phyloP scores from a whole-genome alignment of 2,329 filamentous ascomycete species.

The Hypoxylon sp. region DNA sequence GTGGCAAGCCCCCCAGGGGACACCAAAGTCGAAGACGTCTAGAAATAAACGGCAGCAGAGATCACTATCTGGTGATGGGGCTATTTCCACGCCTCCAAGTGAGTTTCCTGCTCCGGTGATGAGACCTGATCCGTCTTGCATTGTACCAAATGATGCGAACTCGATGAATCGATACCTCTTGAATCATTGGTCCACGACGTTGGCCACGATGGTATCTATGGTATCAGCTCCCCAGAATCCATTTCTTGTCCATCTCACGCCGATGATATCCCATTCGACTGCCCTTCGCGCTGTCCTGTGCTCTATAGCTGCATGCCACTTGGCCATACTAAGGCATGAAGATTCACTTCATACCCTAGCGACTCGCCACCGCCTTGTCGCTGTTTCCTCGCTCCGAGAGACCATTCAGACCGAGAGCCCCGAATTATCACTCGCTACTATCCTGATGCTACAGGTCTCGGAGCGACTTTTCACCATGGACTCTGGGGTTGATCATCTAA shows the following conservation, averaged over 20 bases:
- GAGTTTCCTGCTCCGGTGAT: conserved; percentile 3
- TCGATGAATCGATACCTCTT: conserved; percentile 47
- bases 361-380: conserved; percentile 46
- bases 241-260: conserved; percentile 54
- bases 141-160: conserved; percentile 35
- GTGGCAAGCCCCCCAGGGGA: conserved; percentile 47
- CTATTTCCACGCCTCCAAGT: conserved; percentile 4
- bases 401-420: conserved; percentile 45
- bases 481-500: conserved; percentile 52
- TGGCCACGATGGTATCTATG: conserved; percentile 53
- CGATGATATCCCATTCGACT: conserved; percentile 51
- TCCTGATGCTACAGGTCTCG: conserved; percentile 54
- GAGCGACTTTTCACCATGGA: conserved; percentile 53
- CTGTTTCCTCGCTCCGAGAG: conserved; percentile 46
- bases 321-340: conserved; percentile 50
- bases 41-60: conserved; percentile 31
- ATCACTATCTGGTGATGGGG: conserved; percentile 7
- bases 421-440: conserved; percentile 52
- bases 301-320: conserved; percentile 53
- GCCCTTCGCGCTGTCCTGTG: conserved; percentile 52
- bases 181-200: conserved; percentile 52
- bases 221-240: conserved; percentile 48
- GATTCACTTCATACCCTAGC: conserved; percentile 45
- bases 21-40: conserved; percentile 20
- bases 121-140: conserved; percentile 34